Evolutionary conservation across 257 asterid species (phyloP).

Genomic region (Solanum commersonii): DNA sequence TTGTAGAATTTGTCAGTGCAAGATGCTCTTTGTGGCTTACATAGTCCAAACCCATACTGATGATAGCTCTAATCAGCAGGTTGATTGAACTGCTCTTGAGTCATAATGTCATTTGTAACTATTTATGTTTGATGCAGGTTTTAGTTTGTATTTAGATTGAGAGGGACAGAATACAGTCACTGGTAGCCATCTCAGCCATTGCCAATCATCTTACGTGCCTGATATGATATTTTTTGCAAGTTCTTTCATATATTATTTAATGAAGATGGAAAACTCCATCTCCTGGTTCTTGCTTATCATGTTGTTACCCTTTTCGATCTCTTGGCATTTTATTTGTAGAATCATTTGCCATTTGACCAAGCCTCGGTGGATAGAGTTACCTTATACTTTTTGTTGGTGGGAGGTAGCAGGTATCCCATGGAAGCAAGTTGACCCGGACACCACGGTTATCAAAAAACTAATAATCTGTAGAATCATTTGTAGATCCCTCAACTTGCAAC

Average conservation of each 20-base stretch:
- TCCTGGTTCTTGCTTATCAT: background rate
- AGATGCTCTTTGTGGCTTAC: background rate
- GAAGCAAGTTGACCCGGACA: background rate
- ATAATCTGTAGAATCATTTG: background rate
- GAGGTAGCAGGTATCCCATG: background rate
- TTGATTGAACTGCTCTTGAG: background rate
- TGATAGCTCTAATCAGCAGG: background rate
- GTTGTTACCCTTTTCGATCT: background rate
- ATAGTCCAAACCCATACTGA: background rate
- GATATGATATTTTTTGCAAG: background rate
- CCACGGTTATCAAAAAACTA: background rate
- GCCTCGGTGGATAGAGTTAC: background rate
- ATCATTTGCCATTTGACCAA: background rate
- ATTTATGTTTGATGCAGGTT: background rate
- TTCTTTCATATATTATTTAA: background rate
- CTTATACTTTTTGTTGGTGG: background rate
- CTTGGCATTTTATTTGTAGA: background rate
- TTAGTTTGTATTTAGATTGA: background rate
- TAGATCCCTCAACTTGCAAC: background rate
- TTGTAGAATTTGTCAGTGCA: background rate
- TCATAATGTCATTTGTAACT: background rate
- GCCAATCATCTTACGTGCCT: background rate
- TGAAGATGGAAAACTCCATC: background rate
- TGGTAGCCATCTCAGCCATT: background rate
- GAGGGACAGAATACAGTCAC: background rate